phyloP scores from a whole-genome alignment of 169 alveolate species.

The Eimeria sp. region DNA sequence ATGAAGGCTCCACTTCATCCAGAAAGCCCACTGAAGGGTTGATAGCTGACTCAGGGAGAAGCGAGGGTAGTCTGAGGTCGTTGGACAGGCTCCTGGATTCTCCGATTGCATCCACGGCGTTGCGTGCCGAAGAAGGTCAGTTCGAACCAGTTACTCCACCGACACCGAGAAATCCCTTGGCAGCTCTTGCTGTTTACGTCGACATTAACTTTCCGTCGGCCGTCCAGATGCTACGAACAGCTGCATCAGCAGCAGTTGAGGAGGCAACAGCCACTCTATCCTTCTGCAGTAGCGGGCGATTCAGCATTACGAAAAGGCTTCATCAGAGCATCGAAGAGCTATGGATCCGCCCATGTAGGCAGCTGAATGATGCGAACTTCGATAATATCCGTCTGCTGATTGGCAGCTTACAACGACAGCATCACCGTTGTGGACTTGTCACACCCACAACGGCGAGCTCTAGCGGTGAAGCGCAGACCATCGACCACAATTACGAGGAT shows the following conservation, averaged over 20 bases:
- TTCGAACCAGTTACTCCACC: slow-evolving; percentile 33
- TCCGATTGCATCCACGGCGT: neutral
- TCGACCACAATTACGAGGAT: neutral
- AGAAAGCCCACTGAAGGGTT: slow-evolving; percentile 23
- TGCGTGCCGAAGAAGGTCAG: neutral
- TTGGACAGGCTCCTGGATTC: neutral
- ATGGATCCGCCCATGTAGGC: slow-evolving; percentile 11
- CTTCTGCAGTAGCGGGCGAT: slow-evolving; percentile 18
- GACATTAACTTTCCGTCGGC: slow-evolving; percentile 27
- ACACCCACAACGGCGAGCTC: slow-evolving; percentile 1
- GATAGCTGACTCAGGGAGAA: neutral
- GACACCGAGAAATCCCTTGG: slow-evolving; percentile 12
- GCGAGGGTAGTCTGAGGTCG: neutral
- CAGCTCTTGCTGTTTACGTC: slow-evolving; percentile 59
- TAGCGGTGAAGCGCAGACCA: neutral
- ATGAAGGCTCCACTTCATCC: slow-evolving; percentile 12
- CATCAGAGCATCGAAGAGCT: slow-evolving; percentile 13
- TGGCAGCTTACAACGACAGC: slow-evolving; percentile 17
- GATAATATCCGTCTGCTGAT: neutral
- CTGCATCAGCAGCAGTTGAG: slow-evolving; percentile 30
- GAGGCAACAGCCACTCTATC: slow-evolving; percentile 34
- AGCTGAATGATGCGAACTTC: neutral
- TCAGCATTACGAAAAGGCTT: slow-evolving; percentile 1
- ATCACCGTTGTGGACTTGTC: neutral
- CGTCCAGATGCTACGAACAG: slow-evolving; percentile 62